phyloP scores from a whole-genome alignment of 129 eudicot species.

The Arctium lappa region DNA sequence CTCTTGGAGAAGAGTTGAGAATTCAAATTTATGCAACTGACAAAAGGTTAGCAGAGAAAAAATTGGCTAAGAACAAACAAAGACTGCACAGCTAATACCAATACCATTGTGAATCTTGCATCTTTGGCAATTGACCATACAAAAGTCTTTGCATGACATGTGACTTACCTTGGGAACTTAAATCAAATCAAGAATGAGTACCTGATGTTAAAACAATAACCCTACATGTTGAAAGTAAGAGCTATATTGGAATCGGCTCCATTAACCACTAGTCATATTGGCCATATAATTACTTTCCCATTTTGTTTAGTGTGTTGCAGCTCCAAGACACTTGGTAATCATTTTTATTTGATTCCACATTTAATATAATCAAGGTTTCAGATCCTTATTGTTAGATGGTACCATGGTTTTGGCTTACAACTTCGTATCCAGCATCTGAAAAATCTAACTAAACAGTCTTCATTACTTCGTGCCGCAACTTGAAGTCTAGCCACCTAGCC shows the following conservation, averaged over 20 bases:
- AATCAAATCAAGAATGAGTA: background rate
- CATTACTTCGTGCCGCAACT: background rate
- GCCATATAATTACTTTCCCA: background rate
- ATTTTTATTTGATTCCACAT: background rate
- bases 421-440: background rate
- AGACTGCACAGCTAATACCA: no score
- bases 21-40: background rate
- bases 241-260: background rate
- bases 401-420: background rate
- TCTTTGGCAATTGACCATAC: constrained; percentile 6
- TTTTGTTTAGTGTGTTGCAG: background rate
- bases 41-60: background rate
- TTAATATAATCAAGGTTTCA: background rate
- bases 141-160: background rate
- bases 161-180: background rate
- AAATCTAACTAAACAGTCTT: background rate
- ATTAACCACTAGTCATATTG: background rate
- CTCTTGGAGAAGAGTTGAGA: background rate
- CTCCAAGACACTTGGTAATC: background rate
- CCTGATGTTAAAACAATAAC: background rate
- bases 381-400: background rate
- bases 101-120: no score
- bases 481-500: background rate
- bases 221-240: background rate
- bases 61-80: background rate